A percentile compares a stretch with the other conserved stretches of the same genome.
Evolutionary conservation across 176 grass and related monocot genomes (phyloP).

Genomic region (Oryza glaberrima): DNA sequence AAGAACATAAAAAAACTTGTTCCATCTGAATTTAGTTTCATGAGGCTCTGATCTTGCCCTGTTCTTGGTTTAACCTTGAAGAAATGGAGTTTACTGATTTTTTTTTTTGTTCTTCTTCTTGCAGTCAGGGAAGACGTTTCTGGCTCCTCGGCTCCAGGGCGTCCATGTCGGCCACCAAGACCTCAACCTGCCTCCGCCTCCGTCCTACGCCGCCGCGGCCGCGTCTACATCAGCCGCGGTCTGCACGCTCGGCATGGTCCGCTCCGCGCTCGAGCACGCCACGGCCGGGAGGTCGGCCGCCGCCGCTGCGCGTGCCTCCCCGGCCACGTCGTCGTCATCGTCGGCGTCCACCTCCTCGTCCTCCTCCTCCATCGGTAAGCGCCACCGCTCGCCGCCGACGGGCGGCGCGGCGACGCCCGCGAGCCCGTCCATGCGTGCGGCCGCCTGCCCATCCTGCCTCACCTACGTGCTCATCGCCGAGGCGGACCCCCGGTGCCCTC

Average conservation of each 20-base stretch:
- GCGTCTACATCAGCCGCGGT: conserved; percentile 17
- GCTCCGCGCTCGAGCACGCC: conserved; percentile 53
- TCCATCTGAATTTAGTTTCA: neutral
- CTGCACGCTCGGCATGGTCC: conserved; percentile 65
- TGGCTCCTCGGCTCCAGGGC: conserved; percentile 42
- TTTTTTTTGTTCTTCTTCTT: neutral
- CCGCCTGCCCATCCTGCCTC: conserved; percentile 70
- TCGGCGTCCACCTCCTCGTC: conserved; percentile 45
- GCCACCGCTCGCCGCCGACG: conserved; percentile 28
- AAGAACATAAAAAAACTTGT: neutral
- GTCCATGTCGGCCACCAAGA: conserved; percentile 22
- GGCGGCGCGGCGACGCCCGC: neutral
- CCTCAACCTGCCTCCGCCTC: conserved; percentile 51
- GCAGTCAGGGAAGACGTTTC: conserved; percentile 61
- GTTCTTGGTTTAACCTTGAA: neutral
- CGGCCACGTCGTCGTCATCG: conserved; percentile 2
- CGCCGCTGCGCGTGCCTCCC: neutral
- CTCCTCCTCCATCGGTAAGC: conserved; percentile 50
- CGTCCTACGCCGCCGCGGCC: neutral
- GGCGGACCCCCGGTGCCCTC: conserved; percentile 58
- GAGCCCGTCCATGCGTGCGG: conserved; percentile 33
- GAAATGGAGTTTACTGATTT: neutral
- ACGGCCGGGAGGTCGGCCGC: neutral
- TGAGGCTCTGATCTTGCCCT: neutral
- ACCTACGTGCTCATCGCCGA: conserved; percentile 70